Conservation (phyloP, 345 rosid species). For the Brassica cretica region DNA sequence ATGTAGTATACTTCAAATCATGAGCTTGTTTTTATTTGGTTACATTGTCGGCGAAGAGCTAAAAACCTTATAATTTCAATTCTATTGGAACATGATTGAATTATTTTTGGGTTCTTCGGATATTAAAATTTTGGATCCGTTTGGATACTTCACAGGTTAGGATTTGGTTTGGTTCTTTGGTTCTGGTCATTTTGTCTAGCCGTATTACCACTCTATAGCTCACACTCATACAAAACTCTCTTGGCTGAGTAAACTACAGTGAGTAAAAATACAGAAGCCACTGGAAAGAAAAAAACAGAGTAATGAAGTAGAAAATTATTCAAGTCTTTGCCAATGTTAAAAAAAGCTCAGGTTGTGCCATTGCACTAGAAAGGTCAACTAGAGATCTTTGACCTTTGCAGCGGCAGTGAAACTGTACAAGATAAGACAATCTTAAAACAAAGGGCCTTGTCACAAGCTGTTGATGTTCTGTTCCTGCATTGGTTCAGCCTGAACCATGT, state of each 20-base stretch:
- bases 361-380: slow-evolving; percentile 28
- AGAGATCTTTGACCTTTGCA: slow-evolving; percentile 24
- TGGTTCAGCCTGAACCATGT: slow-evolving; percentile 26
- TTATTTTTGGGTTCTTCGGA: neutral
- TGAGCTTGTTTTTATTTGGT: slow-evolving; percentile 26
- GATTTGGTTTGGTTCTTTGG: neutral
- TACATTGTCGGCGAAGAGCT: slow-evolving; percentile 2
- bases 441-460: slow-evolving; percentile 2
- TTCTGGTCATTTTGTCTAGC: neutral
- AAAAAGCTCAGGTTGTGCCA: slow-evolving; percentile 21
- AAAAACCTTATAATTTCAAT: neutral
- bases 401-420: slow-evolving; percentile 36
- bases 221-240: neutral
- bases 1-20: slow-evolving; percentile 1
- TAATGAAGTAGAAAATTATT: neutral
- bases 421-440: slow-evolving; percentile 10
- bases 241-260: neutral
- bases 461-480: neutral
- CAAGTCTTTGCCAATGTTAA: slow-evolving; percentile 16
- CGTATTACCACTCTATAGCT: neutral
- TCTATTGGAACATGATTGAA: slow-evolving; percentile 5
- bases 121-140: neutral
- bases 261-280: neutral
- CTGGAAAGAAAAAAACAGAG: neutral
- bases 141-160: neutral